Percentiles rank a stretch among this genome's conserved stretches.
Conservation (phyloP, 2,329 filamentous ascomycete genomes). For the Penicillium sclerotigenum region DNA sequence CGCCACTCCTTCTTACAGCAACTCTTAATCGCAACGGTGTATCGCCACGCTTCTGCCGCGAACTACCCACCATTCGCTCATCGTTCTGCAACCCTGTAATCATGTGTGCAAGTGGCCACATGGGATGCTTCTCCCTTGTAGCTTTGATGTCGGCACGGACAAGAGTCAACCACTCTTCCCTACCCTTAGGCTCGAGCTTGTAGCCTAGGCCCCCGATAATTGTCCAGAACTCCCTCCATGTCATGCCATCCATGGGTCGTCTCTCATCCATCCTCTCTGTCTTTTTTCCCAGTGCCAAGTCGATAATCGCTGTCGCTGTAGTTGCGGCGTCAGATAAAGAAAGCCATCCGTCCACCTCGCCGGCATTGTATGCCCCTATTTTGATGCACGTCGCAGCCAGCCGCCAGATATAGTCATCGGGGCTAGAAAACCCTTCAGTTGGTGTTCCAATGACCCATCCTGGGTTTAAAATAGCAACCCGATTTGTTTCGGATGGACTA, state of each 20-base stretch:
- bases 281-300: background rate
- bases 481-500: background rate
- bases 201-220: constrained; percentile 7
- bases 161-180: background rate
- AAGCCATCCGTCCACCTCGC: too few relatives aligned
- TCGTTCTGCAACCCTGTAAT: background rate
- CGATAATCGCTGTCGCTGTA: too few relatives aligned
- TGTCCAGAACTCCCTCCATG: constrained; percentile 15
- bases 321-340: too few relatives aligned
- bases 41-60: background rate
- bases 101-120: constrained; percentile 3
- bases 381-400: too few relatives aligned
- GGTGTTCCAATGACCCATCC: too few relatives aligned
- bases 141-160: background rate
- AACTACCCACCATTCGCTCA: constrained; percentile 2
- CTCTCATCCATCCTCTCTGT: background rate
- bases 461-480: background rate
- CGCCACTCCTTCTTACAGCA: constrained; percentile 10
- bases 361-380: too few relatives aligned
- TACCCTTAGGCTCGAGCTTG: constrained; percentile 11
- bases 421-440: too few relatives aligned
- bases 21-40: constrained; percentile 13
- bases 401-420: too few relatives aligned
- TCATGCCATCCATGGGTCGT: constrained; percentile 7
- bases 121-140: background rate